Evolutionary conservation across 1,284 basidiomycete genomes (phyloP).

Genomic region (Xerocomus nothofagi): DNA sequence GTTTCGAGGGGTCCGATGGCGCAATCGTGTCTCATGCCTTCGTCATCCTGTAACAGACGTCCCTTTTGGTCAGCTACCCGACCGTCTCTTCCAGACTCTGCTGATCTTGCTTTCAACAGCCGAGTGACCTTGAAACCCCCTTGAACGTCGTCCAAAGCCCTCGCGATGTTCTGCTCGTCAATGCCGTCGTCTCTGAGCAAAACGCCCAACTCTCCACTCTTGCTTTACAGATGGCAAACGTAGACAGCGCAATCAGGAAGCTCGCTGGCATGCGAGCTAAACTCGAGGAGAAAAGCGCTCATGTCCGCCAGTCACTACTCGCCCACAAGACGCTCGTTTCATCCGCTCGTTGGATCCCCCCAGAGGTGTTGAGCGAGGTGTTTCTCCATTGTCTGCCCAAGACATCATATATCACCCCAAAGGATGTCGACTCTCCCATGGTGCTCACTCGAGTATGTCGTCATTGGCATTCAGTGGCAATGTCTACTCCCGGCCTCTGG

Average conservation of each 20-base stretch:
- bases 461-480: slow-evolving; percentile 26
- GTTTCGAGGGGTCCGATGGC: slow-evolving; percentile 26
- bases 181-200: slow-evolving; percentile 19
- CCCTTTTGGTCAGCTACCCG: slow-evolving; percentile 21
- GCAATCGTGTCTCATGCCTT: slow-evolving; percentile 36
- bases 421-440: slow-evolving; percentile 25
- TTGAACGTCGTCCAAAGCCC: slow-evolving; percentile 10
- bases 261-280: slow-evolving; percentile 15
- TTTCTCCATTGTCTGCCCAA: slow-evolving; percentile 39
- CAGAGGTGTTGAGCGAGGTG: slow-evolving; percentile 40
- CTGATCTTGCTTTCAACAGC: slow-evolving; percentile 7
- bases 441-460: slow-evolving; percentile 29
- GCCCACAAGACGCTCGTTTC: slow-evolving; percentile 22
- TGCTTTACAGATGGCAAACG: slow-evolving; percentile 15
- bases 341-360: slow-evolving; percentile 34
- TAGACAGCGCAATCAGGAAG: slow-evolving; percentile 20
- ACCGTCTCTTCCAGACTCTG: background rate
- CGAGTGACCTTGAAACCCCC: slow-evolving; percentile 18
- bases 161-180: slow-evolving; percentile 17
- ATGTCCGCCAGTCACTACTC: slow-evolving; percentile 19
- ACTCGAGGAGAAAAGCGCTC: slow-evolving; percentile 16
- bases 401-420: slow-evolving; percentile 27
- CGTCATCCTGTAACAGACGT: slow-evolving; percentile 13
- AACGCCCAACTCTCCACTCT: slow-evolving; percentile 22
- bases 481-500: slow-evolving; percentile 31